phyloP scores from a whole-genome alignment of 2,329 filamentous ascomycete species.

The Hymenoscyphus linearis region DNA sequence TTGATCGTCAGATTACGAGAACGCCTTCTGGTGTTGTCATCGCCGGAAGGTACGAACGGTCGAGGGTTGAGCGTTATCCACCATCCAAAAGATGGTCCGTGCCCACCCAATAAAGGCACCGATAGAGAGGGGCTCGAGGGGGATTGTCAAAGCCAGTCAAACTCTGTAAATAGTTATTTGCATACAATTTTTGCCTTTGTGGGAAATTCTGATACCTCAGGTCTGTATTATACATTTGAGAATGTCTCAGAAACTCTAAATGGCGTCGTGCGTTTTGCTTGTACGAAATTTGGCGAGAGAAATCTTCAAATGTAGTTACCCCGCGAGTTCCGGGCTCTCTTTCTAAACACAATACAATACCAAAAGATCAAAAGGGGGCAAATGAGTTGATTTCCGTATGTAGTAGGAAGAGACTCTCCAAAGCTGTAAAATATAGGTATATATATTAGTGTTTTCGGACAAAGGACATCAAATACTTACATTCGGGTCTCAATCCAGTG shows the following conservation, averaged over 20 bases:
- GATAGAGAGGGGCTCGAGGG: not conserved
- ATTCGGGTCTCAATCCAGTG: not conserved
- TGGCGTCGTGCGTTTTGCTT: not conserved
- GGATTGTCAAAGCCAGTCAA: not conserved
- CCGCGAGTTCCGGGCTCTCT: not conserved
- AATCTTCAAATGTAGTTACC: not conserved
- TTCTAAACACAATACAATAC: not conserved
- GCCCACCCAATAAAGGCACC: not conserved
- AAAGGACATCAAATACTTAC: not conserved
- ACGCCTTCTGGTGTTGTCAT: conserved; percentile 3
- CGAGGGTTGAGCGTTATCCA: not conserved
- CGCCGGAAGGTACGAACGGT: conserved; percentile 11
- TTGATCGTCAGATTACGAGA: conserved; percentile 2
- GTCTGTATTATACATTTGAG: too few species aligned
- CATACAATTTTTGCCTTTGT: too few species aligned
- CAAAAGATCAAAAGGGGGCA: not conserved
- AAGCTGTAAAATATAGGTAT: not conserved
- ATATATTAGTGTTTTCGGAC: not conserved
- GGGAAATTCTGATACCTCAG: too few species aligned
- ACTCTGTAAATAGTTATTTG: too few species aligned
- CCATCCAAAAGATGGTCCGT: not conserved
- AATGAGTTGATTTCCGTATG: not conserved
- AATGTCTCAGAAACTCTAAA: not conserved
- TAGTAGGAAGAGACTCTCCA: not conserved
- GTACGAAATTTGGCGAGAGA: not conserved